Evolutionary conservation across 306 rosid species (phyloP), one percentile per base, ranked within the genome.

Genomic region (Acacia melanoxylon): DNA sequence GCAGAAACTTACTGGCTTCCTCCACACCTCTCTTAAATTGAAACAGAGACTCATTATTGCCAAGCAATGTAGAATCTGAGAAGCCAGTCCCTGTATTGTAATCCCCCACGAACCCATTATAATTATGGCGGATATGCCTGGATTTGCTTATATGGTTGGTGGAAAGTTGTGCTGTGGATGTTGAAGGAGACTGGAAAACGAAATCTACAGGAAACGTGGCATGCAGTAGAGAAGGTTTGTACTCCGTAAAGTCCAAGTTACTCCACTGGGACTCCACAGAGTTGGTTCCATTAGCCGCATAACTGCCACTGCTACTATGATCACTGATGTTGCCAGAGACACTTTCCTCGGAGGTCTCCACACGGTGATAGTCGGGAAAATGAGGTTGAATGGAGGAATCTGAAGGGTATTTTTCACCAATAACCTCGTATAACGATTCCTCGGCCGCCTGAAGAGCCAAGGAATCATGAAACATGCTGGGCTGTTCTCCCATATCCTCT

Each of bases 1-100:
- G 90, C 37, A 90, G 88, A 72, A 90, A 90, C 86, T 86, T 88
- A 51, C 17, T 87, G 31, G 85, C 93, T 79, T 90, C 91, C 72
- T 86, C 88, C 20, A 78, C 49, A 51, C 94, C 94, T 77, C 80
- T 84, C 80, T 86, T 68, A 69, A 88, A 86, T 68, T 86, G 91
- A 80, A 81, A 49, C 29, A 78, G 16, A 10, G 78, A 80, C 15
- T 84, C 89, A n/a, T 74, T 83, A 72, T 72, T 73, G 35, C 81
- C 49, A 22, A 77, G 49, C 22, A 62, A 58, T 72, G 84, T 49
- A 5, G 86, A 78, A 75, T 56, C 71, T 74, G 31, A 41, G 80
- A 73, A 80, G 48, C 82, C 75, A 31, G 74, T 45, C 62, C 82
- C 75, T 29, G 67, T 20, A 51, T 27, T 19, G 41, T 81, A 70